Conservation (phyloP, 2,329 filamentous ascomycete genomes). For the Rachicladosporium sp. region DNA sequence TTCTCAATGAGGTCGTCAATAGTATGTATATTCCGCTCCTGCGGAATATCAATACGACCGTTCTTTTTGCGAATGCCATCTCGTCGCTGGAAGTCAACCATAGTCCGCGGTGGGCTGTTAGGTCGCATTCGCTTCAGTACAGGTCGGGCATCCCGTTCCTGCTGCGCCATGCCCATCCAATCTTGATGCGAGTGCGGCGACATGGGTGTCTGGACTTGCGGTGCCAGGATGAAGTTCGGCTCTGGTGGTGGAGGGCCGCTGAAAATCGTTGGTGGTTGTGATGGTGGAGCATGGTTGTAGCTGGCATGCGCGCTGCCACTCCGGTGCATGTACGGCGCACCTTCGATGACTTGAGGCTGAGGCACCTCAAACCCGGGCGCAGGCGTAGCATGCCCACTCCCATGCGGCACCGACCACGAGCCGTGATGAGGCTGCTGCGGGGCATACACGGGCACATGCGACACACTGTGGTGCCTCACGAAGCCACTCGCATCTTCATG, state of each 20-base stretch:
- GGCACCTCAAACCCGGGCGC: slow-evolving; percentile 53
- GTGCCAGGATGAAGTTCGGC: slow-evolving; percentile 35
- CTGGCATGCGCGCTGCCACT: slow-evolving; percentile 23
- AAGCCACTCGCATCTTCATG: slow-evolving; percentile 5
- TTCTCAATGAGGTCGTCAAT: slow-evolving; percentile 87
- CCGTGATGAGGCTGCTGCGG: slow-evolving; percentile 31
- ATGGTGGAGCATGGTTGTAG: slow-evolving; percentile 2
- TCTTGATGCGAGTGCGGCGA: slow-evolving; percentile 52
- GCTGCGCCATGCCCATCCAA: slow-evolving; percentile 39
- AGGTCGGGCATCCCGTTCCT: slow-evolving; percentile 37
- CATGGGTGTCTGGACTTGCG: slow-evolving; percentile 42
- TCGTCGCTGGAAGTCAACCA: slow-evolving; percentile 42
- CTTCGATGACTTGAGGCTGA: slow-evolving; percentile 31
- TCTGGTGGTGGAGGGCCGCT: slow-evolving; percentile 28
- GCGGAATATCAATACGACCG: slow-evolving; percentile 90
- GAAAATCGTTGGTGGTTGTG: slow-evolving; percentile 9
- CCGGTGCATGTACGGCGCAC: slow-evolving; percentile 12
- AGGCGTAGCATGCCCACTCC: slow-evolving; percentile 62
- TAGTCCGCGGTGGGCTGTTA: slow-evolving; percentile 48
- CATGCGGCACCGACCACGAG: slow-evolving; percentile 49
- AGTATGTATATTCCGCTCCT: slow-evolving; percentile 83
- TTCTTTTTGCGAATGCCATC: slow-evolving; percentile 99
- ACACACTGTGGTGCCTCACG: slow-evolving; percentile 7
- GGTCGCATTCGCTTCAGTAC: slow-evolving; percentile 47
- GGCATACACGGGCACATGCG: background rate